Evolutionary conservation across 106 monocot genomes (phyloP).

Genomic region (Dioscorea zingiberensis): DNA sequence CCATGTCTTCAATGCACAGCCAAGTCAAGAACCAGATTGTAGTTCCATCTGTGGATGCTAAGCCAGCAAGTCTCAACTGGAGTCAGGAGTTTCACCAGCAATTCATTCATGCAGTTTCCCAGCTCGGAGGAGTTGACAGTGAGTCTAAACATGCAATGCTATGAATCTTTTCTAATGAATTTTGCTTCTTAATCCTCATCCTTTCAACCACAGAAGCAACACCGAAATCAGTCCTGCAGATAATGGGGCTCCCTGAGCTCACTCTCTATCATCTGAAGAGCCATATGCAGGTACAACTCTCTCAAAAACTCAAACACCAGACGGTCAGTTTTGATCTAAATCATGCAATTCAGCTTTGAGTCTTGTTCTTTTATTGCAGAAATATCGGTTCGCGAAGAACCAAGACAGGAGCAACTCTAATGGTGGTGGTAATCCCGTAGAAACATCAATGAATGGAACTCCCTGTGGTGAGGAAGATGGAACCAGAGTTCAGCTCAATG

Average conservation of each 20-base stretch:
- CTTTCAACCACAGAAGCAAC: constrained; percentile 46
- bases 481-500: too few species aligned
- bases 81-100: constrained; percentile 54
- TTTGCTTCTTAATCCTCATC: too few species aligned
- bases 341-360: too few species aligned
- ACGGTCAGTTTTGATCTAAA: too few species aligned
- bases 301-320: not conserved
- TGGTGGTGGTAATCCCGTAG: not conserved
- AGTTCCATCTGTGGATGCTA: constrained; percentile 22
- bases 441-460: constrained; percentile 24
- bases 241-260: constrained; percentile 70
- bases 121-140: constrained; percentile 73
- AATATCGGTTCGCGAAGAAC: constrained; percentile 59
- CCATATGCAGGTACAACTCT: constrained; percentile 55
- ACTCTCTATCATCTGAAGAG: constrained; percentile 85
- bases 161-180: too few species aligned
- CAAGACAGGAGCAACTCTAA: constrained; percentile 5
- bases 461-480: too few species aligned
- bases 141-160: constrained; percentile 8
- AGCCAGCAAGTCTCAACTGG: constrained; percentile 72
- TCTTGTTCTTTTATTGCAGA: constrained; percentile 29
- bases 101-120: constrained; percentile 50
- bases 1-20: constrained; percentile 11
- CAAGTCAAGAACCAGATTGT: not conserved
- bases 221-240: constrained; percentile 53